These are phyloP conservation scores for Angomonas ambiguus DNA, from an alignment of 208 protist species.

Conservation along the genomic window DNA sequence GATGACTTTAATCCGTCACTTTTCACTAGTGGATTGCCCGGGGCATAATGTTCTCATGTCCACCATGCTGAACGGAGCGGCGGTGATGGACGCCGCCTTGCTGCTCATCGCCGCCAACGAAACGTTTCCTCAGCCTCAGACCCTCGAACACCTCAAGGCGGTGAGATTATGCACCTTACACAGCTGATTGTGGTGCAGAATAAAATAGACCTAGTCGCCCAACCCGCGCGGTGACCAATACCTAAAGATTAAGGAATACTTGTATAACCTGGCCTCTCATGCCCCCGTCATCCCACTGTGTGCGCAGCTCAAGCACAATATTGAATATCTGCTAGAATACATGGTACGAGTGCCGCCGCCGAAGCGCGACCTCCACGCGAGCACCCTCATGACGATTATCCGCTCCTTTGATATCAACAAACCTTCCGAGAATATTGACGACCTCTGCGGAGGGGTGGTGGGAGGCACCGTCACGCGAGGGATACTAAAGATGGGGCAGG, in stretches of 20 bases:
- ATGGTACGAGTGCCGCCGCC: constrained; percentile 98
- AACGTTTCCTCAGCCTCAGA: constrained; percentile 96
- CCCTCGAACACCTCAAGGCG: constrained; percentile 96
- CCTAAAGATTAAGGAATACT: constrained; percentile 90
- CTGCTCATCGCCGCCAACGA: constrained; percentile 99
- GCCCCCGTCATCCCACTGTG: constrained; percentile 99
- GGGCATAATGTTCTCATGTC: constrained; percentile 99
- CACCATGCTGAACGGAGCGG: constrained; percentile 99
- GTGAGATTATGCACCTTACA: constrained; percentile 99
- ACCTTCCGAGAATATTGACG: constrained; percentile 94
- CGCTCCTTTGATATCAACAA: constrained; percentile 99
- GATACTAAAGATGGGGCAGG: constrained; percentile 95
- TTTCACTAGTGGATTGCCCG: constrained; percentile 99
- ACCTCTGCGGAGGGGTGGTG: constrained; percentile 97
- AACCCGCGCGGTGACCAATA: constrained; percentile 95
- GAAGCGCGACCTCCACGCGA: constrained; percentile 90
- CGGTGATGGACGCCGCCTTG: constrained; percentile 99
- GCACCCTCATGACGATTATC: constrained; percentile 97
- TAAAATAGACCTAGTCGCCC: constrained; percentile 99
- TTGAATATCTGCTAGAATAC: constrained; percentile 98
- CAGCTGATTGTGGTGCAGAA: constrained; percentile 99
- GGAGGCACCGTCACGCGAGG: constrained; percentile 98
- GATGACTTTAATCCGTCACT: constrained; percentile 89
- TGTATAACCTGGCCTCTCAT: constrained; percentile 90
- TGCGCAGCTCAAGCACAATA: constrained; percentile 98